Percentiles rank a stretch among this genome's conserved stretches.
phyloP scores from a whole-genome alignment of 1,284 basidiomycete genomes.

The Rugosomyces carneus region DNA sequence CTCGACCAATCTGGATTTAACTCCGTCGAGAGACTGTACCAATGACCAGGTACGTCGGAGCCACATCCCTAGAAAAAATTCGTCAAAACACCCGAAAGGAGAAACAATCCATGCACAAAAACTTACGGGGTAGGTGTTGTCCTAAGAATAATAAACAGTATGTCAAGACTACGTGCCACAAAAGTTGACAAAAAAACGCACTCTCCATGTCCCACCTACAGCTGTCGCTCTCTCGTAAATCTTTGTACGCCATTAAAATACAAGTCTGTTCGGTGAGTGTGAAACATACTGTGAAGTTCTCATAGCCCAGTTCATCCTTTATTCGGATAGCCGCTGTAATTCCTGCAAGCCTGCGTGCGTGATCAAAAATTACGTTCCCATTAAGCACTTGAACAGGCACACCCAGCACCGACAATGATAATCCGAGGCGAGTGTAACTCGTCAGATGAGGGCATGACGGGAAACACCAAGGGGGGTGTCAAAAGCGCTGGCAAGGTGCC shows the following conservation, averaged over 20 bases:
- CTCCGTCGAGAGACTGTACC: constrained; percentile 52
- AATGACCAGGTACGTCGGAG: constrained; percentile 47
- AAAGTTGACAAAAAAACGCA: constrained; percentile 21
- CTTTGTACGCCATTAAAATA: constrained; percentile 21
- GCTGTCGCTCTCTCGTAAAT: constrained; percentile 42
- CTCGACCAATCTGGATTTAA: constrained; percentile 46
- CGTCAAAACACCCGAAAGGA: neutral
- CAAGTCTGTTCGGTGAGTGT: neutral
- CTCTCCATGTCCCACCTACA: constrained; percentile 50
- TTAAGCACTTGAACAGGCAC: constrained; percentile 13
- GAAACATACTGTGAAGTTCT: constrained; percentile 40
- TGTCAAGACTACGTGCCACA: too few relatives aligned
- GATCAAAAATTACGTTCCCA: neutral
- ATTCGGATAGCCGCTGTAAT: constrained; percentile 43
- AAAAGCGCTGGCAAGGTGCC: neutral
- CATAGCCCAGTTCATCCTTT: constrained; percentile 35
- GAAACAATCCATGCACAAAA: neutral
- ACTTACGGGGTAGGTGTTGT: constrained; percentile 39
- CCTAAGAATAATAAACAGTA: constrained; percentile 27
- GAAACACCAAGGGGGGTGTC: neutral
- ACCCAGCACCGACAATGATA: constrained; percentile 49
- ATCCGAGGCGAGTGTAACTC: constrained; percentile 24
- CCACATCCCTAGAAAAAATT: constrained; percentile 38
- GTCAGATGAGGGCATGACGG: constrained; percentile 9
- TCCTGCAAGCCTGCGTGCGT: constrained; percentile 31